Percentiles rank a stretch among this genome's conserved stretches.
Evolutionary conservation across 2,329 filamentous ascomycete genomes (phyloP).

Genomic region (Pseudogymnoascus verrucosus): DNA sequence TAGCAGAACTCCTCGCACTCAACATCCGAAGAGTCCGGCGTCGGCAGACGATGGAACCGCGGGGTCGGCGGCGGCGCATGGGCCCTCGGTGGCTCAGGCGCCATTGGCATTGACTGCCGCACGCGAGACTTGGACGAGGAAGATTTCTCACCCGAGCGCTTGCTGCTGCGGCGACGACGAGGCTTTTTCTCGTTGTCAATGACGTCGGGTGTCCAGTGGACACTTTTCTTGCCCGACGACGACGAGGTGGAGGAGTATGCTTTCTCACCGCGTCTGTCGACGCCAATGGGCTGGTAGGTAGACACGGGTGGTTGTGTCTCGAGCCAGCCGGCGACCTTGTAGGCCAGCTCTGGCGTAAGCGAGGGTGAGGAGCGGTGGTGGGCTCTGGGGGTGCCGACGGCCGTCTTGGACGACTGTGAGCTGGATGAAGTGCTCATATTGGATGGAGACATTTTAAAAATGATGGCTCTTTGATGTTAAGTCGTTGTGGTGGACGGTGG

Average conservation of each 20-base stretch:
- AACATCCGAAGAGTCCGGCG: slow-evolving; percentile 20
- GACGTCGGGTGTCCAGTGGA: slow-evolving; percentile 17
- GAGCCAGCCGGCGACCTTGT: slow-evolving; percentile 9
- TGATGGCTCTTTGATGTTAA: slow-evolving; percentile 14
- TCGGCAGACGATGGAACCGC: slow-evolving; percentile 18
- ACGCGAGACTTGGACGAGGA: background rate
- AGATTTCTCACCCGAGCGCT: background rate
- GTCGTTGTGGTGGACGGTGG: background rate
- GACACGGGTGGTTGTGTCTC: slow-evolving; percentile 8
- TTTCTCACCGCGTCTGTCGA: background rate
- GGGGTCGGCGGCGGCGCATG: slow-evolving; percentile 20
- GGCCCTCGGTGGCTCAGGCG: slow-evolving; percentile 13
- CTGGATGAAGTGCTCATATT: slow-evolving; percentile 11
- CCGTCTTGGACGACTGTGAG: slow-evolving; percentile 11
- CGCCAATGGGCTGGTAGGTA: background rate
- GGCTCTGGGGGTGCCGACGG: background rate
- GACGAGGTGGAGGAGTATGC: background rate
- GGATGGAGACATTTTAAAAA: slow-evolving; percentile 19
- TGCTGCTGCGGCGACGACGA: background rate
- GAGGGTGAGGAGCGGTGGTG: background rate
- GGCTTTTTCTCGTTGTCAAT: slow-evolving; percentile 14
- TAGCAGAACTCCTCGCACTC: slow-evolving; percentile 14
- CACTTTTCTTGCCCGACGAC: slow-evolving; percentile 14
- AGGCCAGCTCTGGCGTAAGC: background rate
- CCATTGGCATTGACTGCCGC: slow-evolving; percentile 1